Evolutionary conservation across 805 yeast genomes (phyloP).

Genomic region (Starmerella geochares): DNA sequence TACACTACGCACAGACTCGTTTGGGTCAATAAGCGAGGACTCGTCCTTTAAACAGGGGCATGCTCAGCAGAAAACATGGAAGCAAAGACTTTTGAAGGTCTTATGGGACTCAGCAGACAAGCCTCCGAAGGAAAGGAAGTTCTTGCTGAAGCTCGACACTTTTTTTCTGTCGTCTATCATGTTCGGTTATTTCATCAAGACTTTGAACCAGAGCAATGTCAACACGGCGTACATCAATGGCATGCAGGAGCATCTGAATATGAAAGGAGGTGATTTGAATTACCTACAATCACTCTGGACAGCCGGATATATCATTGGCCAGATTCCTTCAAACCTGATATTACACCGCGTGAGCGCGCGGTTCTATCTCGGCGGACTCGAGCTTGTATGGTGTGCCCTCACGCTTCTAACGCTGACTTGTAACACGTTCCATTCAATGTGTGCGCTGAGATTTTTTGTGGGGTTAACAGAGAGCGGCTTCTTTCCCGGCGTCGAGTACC

Average conservation of each 20-base stretch:
- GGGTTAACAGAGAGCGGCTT: slow-evolving; percentile 30
- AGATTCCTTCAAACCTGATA: slow-evolving; percentile 38
- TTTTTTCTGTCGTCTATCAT: slow-evolving; percentile 37
- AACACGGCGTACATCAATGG: slow-evolving; percentile 42
- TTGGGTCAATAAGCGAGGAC: background rate
- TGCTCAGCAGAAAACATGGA: background rate
- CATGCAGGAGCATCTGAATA: slow-evolving; percentile 37
- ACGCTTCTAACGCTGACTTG: slow-evolving; percentile 35
- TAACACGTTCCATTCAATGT: slow-evolving; percentile 39
- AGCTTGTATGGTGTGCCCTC: slow-evolving; percentile 38
- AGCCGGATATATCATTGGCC: slow-evolving; percentile 45
- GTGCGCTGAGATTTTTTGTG: slow-evolving; percentile 30
- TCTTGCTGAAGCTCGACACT: slow-evolving; percentile 33
- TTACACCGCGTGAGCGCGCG: slow-evolving; percentile 38
- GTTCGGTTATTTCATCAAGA: slow-evolving; percentile 41
- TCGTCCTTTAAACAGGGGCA: background rate
- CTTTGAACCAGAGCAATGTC: slow-evolving; percentile 36
- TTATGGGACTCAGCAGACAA: slow-evolving; percentile 32
- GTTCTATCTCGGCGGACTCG: slow-evolving; percentile 38
- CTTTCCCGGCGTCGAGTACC: slow-evolving; percentile 30
- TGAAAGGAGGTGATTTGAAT: slow-evolving; percentile 39
- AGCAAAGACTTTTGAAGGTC: slow-evolving; percentile 11
- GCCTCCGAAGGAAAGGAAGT: slow-evolving; percentile 32
- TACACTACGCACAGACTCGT: background rate
- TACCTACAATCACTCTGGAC: slow-evolving; percentile 39